Conservation (phyloP, 495 filamentous ascomycete genomes). For the Lasiosphaeria hispida region DNA sequence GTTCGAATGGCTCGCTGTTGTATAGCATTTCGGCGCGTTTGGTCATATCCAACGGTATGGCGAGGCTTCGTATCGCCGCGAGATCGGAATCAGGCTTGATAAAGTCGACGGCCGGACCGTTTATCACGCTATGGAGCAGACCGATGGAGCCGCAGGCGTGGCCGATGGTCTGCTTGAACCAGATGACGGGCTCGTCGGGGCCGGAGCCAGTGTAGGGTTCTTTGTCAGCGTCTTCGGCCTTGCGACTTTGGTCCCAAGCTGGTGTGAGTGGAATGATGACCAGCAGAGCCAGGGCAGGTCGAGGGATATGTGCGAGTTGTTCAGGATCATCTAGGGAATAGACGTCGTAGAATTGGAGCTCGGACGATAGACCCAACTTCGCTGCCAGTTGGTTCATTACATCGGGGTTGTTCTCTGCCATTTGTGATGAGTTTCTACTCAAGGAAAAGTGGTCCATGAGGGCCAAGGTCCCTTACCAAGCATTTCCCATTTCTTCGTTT, state of each 20-base stretch:
- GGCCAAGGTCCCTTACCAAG: background rate
- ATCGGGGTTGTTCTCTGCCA: constrained; percentile 60
- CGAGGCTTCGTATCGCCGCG: constrained; percentile 39
- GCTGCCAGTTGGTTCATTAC: constrained; percentile 72
- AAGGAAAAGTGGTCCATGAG: background rate
- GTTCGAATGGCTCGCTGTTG: constrained; percentile 64
- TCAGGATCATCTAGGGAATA: constrained; percentile 72
- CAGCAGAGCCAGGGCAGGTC: constrained; percentile 70
- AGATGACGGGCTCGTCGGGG: constrained; percentile 55
- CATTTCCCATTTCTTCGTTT: background rate
- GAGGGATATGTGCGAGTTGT: constrained; percentile 68
- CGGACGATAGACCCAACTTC: constrained; percentile 63
- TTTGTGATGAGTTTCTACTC: constrained; percentile 1
- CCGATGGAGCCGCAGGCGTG: constrained; percentile 86
- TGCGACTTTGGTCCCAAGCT: constrained; percentile 58
- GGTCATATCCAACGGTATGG: constrained; percentile 45
- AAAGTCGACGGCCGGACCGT: constrained; percentile 48
- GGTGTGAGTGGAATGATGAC: constrained; percentile 70
- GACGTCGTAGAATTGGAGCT: constrained; percentile 73
- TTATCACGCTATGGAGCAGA: constrained; percentile 69
- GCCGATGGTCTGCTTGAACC: constrained; percentile 89
- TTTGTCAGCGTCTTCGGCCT: constrained; percentile 52
- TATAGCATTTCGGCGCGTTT: constrained; percentile 70
- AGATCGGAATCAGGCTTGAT: constrained; percentile 44
- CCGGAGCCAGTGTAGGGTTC: constrained; percentile 34